These are phyloP conservation scores for Pseudisothecium myosuroides DNA, from an alignment of 225 moss, liverwort and hornwort species.

Conservation along the genomic window DNA sequence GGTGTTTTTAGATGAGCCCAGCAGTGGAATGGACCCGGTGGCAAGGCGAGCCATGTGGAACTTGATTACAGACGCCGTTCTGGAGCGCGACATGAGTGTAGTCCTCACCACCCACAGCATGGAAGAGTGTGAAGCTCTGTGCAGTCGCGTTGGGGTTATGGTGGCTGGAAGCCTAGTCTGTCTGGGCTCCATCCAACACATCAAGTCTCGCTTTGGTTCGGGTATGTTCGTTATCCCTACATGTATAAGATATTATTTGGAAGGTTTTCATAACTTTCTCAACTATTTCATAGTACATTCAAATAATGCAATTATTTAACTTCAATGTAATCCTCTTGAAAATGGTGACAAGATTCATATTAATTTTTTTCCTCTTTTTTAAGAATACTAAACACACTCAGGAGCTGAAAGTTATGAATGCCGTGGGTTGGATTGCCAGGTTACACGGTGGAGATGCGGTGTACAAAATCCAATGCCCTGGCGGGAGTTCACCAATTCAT, in stretches of 20 bases:
- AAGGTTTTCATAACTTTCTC: neutral
- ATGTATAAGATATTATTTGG: too few relatives aligned
- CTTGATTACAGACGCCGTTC: constrained; percentile 68
- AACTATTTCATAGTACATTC: neutral
- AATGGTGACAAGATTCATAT: neutral
- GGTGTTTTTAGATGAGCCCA: constrained; percentile 91
- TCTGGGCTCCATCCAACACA: constrained; percentile 84
- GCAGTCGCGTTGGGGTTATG: constrained; percentile 90
- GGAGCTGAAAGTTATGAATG: neutral
- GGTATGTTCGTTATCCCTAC: constrained; percentile 4
- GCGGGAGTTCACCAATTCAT: constrained; percentile 55
- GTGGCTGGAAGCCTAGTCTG: constrained; percentile 78
- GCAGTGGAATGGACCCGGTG: constrained; percentile 97
- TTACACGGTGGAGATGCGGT: constrained; percentile 84
- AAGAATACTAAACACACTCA: neutral
- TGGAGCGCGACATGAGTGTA: constrained; percentile 66
- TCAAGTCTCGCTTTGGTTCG: constrained; percentile 97
- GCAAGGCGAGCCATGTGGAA: constrained; percentile 96
- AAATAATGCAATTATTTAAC: neutral
- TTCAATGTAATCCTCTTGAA: neutral
- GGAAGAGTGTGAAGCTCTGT: constrained; percentile 97
- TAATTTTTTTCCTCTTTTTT: neutral
- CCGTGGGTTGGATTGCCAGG: constrained; percentile 28
- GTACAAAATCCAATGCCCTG: constrained; percentile 17
- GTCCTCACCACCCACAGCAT: constrained; percentile 97